Conservation (phyloP, 805 yeast species). For the Komagataella populi region DNA sequence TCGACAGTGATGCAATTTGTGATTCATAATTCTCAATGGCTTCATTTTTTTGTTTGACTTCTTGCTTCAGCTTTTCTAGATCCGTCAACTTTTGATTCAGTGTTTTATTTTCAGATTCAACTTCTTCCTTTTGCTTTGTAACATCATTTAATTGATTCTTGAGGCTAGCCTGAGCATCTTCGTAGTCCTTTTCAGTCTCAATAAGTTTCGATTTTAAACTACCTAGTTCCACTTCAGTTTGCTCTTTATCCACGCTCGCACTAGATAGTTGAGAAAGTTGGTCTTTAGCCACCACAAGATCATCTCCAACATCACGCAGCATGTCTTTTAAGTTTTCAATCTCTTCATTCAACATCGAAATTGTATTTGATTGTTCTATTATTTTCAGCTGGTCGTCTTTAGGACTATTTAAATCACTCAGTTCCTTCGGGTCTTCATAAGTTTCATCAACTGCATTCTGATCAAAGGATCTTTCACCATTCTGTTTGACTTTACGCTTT, state of each 20-base stretch:
- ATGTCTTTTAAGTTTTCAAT: slow-evolving; percentile 61
- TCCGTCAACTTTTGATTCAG: background rate
- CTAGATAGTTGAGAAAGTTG: slow-evolving; percentile 8
- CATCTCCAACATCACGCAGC: slow-evolving; percentile 67
- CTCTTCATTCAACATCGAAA: slow-evolving; percentile 28
- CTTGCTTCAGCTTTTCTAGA: slow-evolving; percentile 1
- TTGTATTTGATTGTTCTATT: background rate
- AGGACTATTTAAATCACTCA: background rate
- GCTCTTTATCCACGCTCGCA: background rate
- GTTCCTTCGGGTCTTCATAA: background rate
- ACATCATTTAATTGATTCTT: slow-evolving; percentile 9
- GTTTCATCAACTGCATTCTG: background rate
- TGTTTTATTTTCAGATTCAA: slow-evolving; percentile 2
- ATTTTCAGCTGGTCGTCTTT: background rate
- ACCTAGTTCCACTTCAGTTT: slow-evolving; percentile 4
- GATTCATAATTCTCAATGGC: background rate
- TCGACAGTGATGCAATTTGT: background rate
- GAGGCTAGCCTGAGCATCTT: slow-evolving; percentile 7
- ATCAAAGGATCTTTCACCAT: background rate
- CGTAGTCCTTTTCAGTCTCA: slow-evolving; percentile 6
- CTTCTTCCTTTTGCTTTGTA: background rate
- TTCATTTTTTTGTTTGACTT: slow-evolving; percentile 1
- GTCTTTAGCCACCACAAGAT: slow-evolving; percentile 59
- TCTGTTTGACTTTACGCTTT: background rate
- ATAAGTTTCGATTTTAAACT: slow-evolving; percentile 5